phyloP scores from a whole-genome alignment of 257 asterid genomes.

The Przewalskia tangutica region DNA sequence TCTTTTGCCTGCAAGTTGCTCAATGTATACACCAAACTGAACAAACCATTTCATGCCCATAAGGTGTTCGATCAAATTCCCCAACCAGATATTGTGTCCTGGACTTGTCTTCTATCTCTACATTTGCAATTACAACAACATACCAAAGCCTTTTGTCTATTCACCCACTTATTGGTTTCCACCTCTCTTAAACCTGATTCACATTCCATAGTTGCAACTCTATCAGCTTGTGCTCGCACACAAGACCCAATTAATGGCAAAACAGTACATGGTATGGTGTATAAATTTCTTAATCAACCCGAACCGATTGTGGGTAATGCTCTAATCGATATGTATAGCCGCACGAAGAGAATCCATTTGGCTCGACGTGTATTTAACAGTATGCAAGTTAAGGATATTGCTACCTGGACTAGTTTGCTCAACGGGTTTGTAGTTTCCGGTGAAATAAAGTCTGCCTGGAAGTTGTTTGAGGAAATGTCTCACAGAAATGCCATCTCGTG shows the following conservation, averaged over 20 bases:
- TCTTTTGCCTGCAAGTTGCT: slow-evolving; percentile 39
- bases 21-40: slow-evolving; percentile 30
- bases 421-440: slow-evolving; percentile 45
- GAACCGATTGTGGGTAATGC: slow-evolving; percentile 49
- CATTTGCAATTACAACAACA: slow-evolving; percentile 48
- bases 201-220: slow-evolving; percentile 56
- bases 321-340: slow-evolving; percentile 65
- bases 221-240: slow-evolving; percentile 54
- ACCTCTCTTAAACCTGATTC: slow-evolving; percentile 41
- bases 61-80: slow-evolving; percentile 43
- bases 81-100: slow-evolving; percentile 46
- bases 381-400: slow-evolving; percentile 39
- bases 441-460: slow-evolving; percentile 40
- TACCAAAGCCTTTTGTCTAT: slow-evolving; percentile 27
- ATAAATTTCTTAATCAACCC: slow-evolving; percentile 25
- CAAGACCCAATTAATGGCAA: slow-evolving; percentile 39
- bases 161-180: slow-evolving; percentile 25
- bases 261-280: slow-evolving; percentile 50
- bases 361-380: slow-evolving; percentile 41
- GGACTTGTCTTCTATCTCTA: slow-evolving; percentile 56
- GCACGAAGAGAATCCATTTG: slow-evolving; percentile 25
- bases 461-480: slow-evolving; percentile 57
- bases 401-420: slow-evolving; percentile 70
- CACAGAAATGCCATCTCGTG: slow-evolving; percentile 59
- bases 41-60: slow-evolving; percentile 29